Evolutionary conservation across 2,329 filamentous ascomycete species (phyloP).

Genomic region (Trichoderma oligosporum): DNA sequence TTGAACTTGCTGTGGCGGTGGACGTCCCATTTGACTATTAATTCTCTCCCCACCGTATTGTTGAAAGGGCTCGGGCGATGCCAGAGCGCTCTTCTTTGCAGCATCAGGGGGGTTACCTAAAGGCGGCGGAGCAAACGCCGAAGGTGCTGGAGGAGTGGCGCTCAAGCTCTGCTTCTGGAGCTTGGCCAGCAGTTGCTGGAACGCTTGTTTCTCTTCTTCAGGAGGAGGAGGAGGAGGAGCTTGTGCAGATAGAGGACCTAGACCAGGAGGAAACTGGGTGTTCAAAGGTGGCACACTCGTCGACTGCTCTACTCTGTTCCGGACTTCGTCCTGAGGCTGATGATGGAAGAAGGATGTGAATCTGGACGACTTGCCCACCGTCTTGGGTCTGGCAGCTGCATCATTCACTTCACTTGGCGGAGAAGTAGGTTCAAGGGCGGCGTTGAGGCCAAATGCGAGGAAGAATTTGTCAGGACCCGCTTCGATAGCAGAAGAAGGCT

Average conservation of each 20-base stretch:
- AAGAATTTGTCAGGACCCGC: conserved; percentile 76
- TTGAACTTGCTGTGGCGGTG: conserved; percentile 42
- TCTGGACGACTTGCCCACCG: conserved; percentile 66
- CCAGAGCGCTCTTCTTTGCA: conserved; percentile 38
- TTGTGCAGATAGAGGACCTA: neutral
- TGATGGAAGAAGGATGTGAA: conserved; percentile 75
- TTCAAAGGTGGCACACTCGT: conserved; percentile 25
- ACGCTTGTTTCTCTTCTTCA: conserved; percentile 78
- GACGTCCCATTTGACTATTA: conserved; percentile 42
- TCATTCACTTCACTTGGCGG: conserved; percentile 41
- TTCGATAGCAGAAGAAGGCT: conserved; percentile 62
- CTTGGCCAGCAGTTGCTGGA: conserved; percentile 77
- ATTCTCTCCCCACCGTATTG: conserved; percentile 45
- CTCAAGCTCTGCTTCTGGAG: conserved; percentile 58
- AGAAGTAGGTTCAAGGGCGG: conserved; percentile 47
- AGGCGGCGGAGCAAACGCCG: conserved; percentile 42
- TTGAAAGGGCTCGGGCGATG: conserved; percentile 48
- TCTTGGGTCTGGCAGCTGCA: conserved; percentile 50
- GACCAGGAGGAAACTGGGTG: conserved; percentile 21
- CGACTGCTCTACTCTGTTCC: conserved; percentile 48
- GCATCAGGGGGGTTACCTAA: conserved; percentile 29
- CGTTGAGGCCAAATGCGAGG: conserved; percentile 44
- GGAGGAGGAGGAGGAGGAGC: conserved; percentile 36
- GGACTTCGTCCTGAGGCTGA: conserved; percentile 47
- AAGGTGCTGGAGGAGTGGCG: conserved; percentile 44